phyloP scores from a whole-genome alignment of 805 yeast species.

The Tetrapisispora arboricola region DNA sequence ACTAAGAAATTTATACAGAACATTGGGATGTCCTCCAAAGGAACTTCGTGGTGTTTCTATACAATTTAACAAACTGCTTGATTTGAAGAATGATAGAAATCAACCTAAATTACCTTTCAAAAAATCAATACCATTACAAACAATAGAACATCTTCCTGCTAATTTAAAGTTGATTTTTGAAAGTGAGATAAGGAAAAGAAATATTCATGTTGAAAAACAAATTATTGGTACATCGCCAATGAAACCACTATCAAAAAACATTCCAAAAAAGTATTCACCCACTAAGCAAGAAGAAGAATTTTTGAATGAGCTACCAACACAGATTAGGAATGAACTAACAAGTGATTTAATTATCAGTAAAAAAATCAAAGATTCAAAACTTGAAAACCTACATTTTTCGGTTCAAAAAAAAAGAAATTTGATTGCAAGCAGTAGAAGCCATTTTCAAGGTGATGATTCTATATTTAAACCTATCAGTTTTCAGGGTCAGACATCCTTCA shows the following conservation, averaged over 20 bases:
- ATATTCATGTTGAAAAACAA: constrained; percentile 4
- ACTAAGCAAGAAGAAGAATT: constrained; percentile 53
- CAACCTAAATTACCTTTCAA: constrained; percentile 3
- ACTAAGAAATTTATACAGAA: constrained; percentile 44
- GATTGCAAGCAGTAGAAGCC: constrained; percentile 8
- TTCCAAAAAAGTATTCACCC: constrained; percentile 11
- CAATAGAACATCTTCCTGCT: constrained; percentile 8
- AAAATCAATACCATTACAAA: neutral
- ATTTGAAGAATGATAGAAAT: constrained; percentile 19
- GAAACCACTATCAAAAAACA: neutral
- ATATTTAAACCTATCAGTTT: constrained; percentile 26
- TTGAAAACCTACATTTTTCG: constrained; percentile 12
- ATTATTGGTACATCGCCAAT: constrained; percentile 2
- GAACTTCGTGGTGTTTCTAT: constrained; percentile 77
- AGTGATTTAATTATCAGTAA: constrained; percentile 34
- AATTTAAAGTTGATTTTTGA: constrained; percentile 11
- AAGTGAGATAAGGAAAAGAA: constrained; percentile 11
- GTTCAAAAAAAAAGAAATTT: constrained; percentile 9
- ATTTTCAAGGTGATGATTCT: constrained; percentile 15
- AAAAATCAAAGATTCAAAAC: constrained; percentile 14
- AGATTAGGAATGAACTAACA: constrained; percentile 52
- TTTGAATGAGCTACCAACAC: constrained; percentile 53
- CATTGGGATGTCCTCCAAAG: constrained; percentile 46
- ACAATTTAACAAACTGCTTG: constrained; percentile 50
- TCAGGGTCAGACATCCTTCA: constrained; percentile 27